Conservation (phyloP, 2,329 filamentous ascomycete genomes). For the Fusarium chaquense region DNA sequence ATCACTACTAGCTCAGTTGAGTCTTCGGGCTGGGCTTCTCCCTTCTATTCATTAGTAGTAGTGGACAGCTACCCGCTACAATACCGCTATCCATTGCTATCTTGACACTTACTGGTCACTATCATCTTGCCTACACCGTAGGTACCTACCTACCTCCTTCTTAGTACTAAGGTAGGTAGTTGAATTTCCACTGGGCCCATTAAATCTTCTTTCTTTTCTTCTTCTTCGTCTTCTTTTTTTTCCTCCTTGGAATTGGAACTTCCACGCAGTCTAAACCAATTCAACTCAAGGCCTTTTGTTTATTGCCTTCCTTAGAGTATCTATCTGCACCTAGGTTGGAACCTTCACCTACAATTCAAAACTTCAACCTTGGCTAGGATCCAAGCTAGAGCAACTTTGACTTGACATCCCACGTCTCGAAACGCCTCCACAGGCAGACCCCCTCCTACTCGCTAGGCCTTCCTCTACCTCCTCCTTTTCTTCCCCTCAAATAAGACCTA, state of each 20-base stretch:
- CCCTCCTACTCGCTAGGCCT: constrained; percentile 23
- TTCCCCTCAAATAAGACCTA: constrained; percentile 37
- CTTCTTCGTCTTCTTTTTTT: not conserved
- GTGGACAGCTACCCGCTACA: constrained; percentile 5
- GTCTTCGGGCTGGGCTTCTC: not conserved
- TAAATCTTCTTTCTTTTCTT: not conserved
- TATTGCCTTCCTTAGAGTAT: not conserved
- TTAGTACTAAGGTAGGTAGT: too few species aligned
- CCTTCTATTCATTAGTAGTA: constrained; percentile 6
- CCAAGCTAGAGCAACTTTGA: constrained; percentile 26
- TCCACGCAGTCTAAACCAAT: not conserved
- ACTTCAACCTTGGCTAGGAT: not conserved
- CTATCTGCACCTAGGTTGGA: not conserved
- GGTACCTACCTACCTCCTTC: not conserved
- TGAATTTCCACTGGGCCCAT: not conserved
- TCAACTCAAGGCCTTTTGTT: not conserved
- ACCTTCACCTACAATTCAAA: constrained; percentile 2
- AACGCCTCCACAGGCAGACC: constrained; percentile 39
- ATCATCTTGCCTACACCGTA: constrained; percentile 7
- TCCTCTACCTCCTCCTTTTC: constrained; percentile 30
- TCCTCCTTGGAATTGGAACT: constrained; percentile 13
- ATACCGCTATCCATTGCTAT: constrained; percentile 5
- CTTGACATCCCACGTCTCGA: constrained; percentile 37
- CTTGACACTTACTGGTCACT: constrained; percentile 5
- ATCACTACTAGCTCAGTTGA: constrained; percentile 9